phyloP scores from a whole-genome alignment of 1,139 yeast species.

The Blastobotrys proliferans region DNA sequence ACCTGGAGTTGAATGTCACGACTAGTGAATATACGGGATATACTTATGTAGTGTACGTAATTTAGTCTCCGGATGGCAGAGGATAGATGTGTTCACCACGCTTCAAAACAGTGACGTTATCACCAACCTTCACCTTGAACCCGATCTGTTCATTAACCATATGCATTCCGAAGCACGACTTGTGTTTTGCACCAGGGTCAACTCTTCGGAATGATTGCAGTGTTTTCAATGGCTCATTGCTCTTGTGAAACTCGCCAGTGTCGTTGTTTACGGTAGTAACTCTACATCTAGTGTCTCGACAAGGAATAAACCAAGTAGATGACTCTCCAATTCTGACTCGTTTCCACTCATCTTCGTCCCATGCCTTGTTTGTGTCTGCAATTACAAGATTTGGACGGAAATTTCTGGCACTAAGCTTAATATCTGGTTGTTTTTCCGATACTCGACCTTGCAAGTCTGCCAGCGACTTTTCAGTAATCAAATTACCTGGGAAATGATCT shows the following conservation, averaged over 20 bases:
- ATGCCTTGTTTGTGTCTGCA: constrained; percentile 31
- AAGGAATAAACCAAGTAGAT: constrained; percentile 31
- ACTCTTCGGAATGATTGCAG: constrained; percentile 38
- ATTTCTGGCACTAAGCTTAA: constrained; percentile 25
- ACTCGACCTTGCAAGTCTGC: constrained; percentile 32
- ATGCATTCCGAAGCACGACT: constrained; percentile 41
- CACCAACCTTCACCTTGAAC: constrained; percentile 32
- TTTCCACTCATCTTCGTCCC: constrained; percentile 41
- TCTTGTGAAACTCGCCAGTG: constrained; percentile 35
- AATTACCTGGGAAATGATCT: constrained; percentile 43
- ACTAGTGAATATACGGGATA: too few species aligned
- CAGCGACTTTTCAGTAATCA: constrained; percentile 36
- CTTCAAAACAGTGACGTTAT: constrained; percentile 26
- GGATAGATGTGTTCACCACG: constrained; percentile 28
- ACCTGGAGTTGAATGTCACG: too few species aligned
- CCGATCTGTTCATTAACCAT: constrained; percentile 32
- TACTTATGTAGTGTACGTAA: too few species aligned
- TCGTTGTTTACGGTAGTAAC: constrained; percentile 39
- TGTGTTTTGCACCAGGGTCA: constrained; percentile 35
- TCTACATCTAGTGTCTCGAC: constrained; percentile 39
- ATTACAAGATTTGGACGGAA: constrained; percentile 43
- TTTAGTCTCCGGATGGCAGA: too few species aligned
- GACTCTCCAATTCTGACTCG: constrained; percentile 29
- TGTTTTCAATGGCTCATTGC: constrained; percentile 34
- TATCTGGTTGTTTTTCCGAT: constrained; percentile 20